Conservation (phyloP, 148 eudicot species). For the Amaranthus hypochondriacus region DNA sequence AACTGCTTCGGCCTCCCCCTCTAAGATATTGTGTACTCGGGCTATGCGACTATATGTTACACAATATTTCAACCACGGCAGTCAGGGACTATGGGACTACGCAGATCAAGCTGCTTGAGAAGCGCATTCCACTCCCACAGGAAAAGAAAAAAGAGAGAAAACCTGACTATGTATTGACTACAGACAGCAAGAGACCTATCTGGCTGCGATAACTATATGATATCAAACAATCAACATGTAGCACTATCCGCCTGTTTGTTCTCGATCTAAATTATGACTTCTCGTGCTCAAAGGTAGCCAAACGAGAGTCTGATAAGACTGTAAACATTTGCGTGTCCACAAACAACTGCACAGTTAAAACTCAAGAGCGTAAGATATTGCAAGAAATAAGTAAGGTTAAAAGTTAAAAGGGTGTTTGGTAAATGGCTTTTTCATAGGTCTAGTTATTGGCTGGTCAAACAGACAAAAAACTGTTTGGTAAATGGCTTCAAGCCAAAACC, state of each 20-base stretch:
- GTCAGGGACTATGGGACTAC: background rate
- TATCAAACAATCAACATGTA: background rate
- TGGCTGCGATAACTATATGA: slow-evolving; percentile 10
- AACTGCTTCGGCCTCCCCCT: background rate
- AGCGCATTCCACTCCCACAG: background rate
- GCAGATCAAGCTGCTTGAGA: background rate
- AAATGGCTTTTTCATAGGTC: too few species aligned
- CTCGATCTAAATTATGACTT: slow-evolving; percentile 13
- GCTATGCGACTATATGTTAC: slow-evolving; percentile 30
- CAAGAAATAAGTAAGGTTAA: background rate
- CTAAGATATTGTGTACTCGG: slow-evolving; percentile 9
- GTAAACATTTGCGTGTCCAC: slow-evolving; percentile 87
- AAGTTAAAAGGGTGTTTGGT: background rate
- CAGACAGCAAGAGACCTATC: slow-evolving; percentile 5
- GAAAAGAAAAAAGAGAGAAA: background rate
- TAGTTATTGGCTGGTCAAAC: too few species aligned
- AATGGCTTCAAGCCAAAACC: too few species aligned
- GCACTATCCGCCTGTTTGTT: slow-evolving; percentile 3
- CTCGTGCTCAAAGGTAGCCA: slow-evolving; percentile 57
- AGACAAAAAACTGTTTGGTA: too few species aligned
- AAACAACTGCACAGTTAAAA: slow-evolving; percentile 58
- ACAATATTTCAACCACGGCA: slow-evolving; percentile 18
- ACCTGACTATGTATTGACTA: slow-evolving; percentile 10
- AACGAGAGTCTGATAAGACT: slow-evolving; percentile 73
- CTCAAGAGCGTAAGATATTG: background rate